A percentile compares a stretch with the other conserved stretches of the same genome.
These are phyloP conservation scores for Oehlia diaphana DNA, from an alignment of 192 early-diverging fungal species.

Conservation along the genomic window DNA sequence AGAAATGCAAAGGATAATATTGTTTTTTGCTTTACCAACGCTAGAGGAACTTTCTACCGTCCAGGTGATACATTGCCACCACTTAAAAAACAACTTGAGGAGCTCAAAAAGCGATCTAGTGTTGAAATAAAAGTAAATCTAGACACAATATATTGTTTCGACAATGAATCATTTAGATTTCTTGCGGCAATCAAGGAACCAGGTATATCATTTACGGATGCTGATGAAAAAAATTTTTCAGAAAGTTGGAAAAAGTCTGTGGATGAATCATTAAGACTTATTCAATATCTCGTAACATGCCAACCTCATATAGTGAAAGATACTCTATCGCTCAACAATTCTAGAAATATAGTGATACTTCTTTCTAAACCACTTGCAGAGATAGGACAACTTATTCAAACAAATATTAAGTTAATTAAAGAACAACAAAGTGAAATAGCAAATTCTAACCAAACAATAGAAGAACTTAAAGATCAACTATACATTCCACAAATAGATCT, in stretches of 20 bases:
- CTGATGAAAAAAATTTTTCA: slow-evolving; percentile 25
- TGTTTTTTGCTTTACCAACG: slow-evolving; percentile 37
- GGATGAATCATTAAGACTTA: slow-evolving; percentile 27
- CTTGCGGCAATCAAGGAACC: slow-evolving; percentile 28
- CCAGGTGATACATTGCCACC: slow-evolving; percentile 34
- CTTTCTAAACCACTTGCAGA: slow-evolving; percentile 33
- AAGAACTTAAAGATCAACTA: slow-evolving; percentile 26
- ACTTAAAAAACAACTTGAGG: slow-evolving; percentile 24
- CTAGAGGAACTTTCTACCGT: slow-evolving; percentile 32
- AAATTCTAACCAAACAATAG: slow-evolving; percentile 22
- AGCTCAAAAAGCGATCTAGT: slow-evolving; percentile 18
- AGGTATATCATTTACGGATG: slow-evolving; percentile 22
- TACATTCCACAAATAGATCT: slow-evolving; percentile 29
- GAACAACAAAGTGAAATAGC: slow-evolving; percentile 27
- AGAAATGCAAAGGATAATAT: slow-evolving; percentile 36
- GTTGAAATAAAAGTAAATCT: slow-evolving; percentile 19
- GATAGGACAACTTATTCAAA: slow-evolving; percentile 32
- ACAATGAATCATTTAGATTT: slow-evolving; percentile 40
- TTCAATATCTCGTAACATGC: slow-evolving; percentile 16
- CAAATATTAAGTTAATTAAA: slow-evolving; percentile 27
- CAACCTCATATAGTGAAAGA: slow-evolving; percentile 31
- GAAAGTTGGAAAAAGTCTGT: slow-evolving; percentile 35
- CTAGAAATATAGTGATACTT: slow-evolving; percentile 28
- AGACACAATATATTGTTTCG: slow-evolving; percentile 33
- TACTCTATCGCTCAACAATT: slow-evolving; percentile 34